A percentile compares a stretch with the other conserved stretches of the same genome.
phyloP scores from a whole-genome alignment of 2,329 filamentous ascomycete species.

The Aspergillus carbonarius region DNA sequence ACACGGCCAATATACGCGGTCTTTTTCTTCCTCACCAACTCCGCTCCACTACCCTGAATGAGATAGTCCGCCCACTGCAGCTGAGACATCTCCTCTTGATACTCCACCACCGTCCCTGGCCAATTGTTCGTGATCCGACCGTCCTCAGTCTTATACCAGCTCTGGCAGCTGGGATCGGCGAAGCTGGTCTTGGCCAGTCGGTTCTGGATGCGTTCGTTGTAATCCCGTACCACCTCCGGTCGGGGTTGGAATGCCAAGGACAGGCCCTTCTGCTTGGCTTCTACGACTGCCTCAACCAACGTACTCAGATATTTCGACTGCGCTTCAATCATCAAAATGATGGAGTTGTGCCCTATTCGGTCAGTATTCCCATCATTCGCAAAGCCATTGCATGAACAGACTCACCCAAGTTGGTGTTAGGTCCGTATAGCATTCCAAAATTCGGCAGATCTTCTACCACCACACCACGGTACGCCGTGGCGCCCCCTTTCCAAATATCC shows the following conservation, averaged over 20 bases:
- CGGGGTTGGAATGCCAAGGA: constrained; percentile 50
- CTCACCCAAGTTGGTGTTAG: constrained; percentile 53
- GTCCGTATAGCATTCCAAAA: constrained; percentile 59
- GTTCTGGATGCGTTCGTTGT: constrained; percentile 50
- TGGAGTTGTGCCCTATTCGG: constrained; percentile 51
- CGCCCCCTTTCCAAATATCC: constrained; percentile 56
- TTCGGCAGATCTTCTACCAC: constrained; percentile 55
- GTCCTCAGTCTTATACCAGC: constrained; percentile 58
- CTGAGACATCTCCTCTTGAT: constrained; percentile 46
- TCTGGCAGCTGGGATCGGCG: constrained; percentile 54
- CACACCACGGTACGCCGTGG: constrained; percentile 53
- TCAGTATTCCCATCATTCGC: not conserved
- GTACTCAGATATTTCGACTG: constrained; percentile 56
- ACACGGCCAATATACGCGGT: constrained; percentile 31
- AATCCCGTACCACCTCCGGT: constrained; percentile 38
- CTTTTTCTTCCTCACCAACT: constrained; percentile 24
- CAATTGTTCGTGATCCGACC: constrained; percentile 61
- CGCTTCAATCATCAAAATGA: constrained; percentile 63
- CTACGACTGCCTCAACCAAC: constrained; percentile 51
- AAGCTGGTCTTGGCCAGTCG: constrained; percentile 49
- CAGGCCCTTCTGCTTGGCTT: constrained; percentile 42
- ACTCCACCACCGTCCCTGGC: constrained; percentile 54
- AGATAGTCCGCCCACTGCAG: constrained; percentile 35
- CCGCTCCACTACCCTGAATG: constrained; percentile 26
- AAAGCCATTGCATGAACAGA: not conserved